These are phyloP conservation scores for Trifolium fragiferum DNA, from an alignment of 306 rosid genomes.

Conservation along the genomic window DNA sequence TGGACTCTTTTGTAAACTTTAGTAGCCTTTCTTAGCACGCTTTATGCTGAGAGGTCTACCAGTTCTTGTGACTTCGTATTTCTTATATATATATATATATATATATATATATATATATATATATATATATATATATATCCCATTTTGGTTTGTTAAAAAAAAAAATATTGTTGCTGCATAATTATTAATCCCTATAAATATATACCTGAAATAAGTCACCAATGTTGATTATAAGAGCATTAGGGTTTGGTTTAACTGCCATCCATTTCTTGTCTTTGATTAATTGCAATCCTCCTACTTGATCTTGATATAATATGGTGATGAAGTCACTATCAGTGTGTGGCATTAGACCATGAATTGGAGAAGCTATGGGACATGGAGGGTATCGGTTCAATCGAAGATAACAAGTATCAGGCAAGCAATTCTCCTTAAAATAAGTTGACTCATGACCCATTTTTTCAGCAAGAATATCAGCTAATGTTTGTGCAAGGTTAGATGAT, in stretches of 20 bases:
- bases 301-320: constrained; percentile 83
- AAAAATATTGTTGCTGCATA: too few relatives aligned
- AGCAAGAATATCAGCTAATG: constrained; percentile 69
- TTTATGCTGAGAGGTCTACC: too few relatives aligned
- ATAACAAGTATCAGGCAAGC: constrained; percentile 73
- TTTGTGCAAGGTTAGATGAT: constrained; percentile 71
- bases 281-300: constrained; percentile 91
- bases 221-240: constrained; percentile 82
- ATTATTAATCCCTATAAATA: not conserved
- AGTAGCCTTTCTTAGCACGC: too few relatives aligned
- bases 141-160: too few relatives aligned
- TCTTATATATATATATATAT: too few relatives aligned
- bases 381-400: constrained; percentile 91
- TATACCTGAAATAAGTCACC: constrained; percentile 99
- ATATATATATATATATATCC: too few relatives aligned
- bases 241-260: constrained; percentile 82
- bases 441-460: constrained; percentile 67
- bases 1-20: too few relatives aligned
- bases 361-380: constrained; percentile 64
- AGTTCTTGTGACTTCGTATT: too few relatives aligned
- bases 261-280: constrained; percentile 81
- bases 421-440: constrained; percentile 65
- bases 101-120: too few relatives aligned
- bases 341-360: constrained; percentile 76
- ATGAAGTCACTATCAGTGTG: constrained; percentile 96